phyloP scores from a whole-genome alignment of 495 filamentous ascomycete species.

The Venustampulla echinocandica region DNA sequence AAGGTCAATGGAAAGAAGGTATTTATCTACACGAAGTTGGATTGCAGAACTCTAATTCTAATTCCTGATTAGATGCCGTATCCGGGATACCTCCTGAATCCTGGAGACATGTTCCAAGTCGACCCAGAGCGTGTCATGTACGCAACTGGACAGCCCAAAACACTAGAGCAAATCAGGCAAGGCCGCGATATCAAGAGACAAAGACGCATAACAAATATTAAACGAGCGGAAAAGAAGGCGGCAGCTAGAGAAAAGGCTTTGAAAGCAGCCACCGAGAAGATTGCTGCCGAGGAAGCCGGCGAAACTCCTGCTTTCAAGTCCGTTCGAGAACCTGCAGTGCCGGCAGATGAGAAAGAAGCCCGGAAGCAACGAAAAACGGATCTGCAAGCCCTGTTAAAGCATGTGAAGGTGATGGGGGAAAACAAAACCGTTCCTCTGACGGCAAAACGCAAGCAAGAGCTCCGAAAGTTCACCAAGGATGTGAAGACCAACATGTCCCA shows the following conservation, averaged over 20 bases:
- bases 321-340: not conserved
- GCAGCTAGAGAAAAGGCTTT: conserved; percentile 7
- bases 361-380: conserved; percentile 24
- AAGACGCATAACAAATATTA: conserved; percentile 11
- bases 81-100: conserved; percentile 91
- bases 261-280: conserved; percentile 1
- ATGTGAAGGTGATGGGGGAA: conserved; percentile 44
- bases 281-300: not conserved
- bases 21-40: conserved; percentile 12
- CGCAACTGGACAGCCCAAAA: conserved; percentile 72
- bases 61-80: conserved; percentile 62
- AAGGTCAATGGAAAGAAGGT: conserved; percentile 96
- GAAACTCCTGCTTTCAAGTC: not conserved
- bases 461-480: conserved; percentile 49
- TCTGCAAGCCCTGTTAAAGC: conserved; percentile 41
- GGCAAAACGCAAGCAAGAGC: conserved; percentile 54
- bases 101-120: conserved; percentile 96
- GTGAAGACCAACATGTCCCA: conserved; percentile 46
- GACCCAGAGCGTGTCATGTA: conserved; percentile 77
- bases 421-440: conserved; percentile 35
- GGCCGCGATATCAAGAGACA: conserved; percentile 4
- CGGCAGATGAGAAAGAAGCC: conserved; percentile 3
- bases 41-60: conserved; percentile 6
- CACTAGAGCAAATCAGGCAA: conserved; percentile 14
- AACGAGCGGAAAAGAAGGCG: conserved; percentile 15